These are phyloP conservation scores for Trichoderma sp. DNA, from an alignment of 2,329 filamentous ascomycete genomes.

Conservation along the genomic window DNA sequence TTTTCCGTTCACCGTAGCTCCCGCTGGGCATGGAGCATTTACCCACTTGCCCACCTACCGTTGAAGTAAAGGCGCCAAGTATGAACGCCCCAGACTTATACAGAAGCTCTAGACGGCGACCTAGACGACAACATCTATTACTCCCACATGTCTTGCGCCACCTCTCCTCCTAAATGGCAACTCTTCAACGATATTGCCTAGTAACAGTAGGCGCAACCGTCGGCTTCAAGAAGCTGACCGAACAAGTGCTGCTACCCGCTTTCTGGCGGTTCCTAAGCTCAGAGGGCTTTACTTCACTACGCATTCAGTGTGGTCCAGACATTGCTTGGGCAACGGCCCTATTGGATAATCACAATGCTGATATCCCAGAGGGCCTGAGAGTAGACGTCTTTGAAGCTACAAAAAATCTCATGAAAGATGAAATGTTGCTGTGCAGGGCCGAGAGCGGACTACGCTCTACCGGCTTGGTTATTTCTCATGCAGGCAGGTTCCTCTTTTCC, in stretches of 20 bases:
- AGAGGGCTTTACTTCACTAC: constrained; percentile 69
- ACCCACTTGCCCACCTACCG: neutral
- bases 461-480: constrained; percentile 86
- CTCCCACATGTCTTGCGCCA: neutral
- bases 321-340: constrained; percentile 45
- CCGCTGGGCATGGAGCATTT: neutral
- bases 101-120: neutral
- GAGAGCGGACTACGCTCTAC: constrained; percentile 53
- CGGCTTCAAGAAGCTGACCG: constrained; percentile 73
- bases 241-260: constrained; percentile 61
- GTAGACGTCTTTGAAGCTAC: constrained; percentile 42
- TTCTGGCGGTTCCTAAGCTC: constrained; percentile 66
- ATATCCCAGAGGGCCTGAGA: constrained; percentile 35
- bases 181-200: constrained; percentile 61
- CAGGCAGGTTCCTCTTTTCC: constrained; percentile 58
- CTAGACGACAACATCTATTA: neutral
- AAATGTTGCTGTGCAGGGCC: constrained; percentile 60
- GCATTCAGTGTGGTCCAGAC: constrained; percentile 80
- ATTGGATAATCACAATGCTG: constrained; percentile 31
- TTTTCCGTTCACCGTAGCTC: neutral
- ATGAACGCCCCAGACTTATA: neutral
- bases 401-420: constrained; percentile 44
- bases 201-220: constrained; percentile 94
- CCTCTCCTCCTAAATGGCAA: constrained; percentile 23
- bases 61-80: neutral